Base-by-base conservation (phyloP, 768 basidiomycete species). In the Amanita jacksonii region DNA sequence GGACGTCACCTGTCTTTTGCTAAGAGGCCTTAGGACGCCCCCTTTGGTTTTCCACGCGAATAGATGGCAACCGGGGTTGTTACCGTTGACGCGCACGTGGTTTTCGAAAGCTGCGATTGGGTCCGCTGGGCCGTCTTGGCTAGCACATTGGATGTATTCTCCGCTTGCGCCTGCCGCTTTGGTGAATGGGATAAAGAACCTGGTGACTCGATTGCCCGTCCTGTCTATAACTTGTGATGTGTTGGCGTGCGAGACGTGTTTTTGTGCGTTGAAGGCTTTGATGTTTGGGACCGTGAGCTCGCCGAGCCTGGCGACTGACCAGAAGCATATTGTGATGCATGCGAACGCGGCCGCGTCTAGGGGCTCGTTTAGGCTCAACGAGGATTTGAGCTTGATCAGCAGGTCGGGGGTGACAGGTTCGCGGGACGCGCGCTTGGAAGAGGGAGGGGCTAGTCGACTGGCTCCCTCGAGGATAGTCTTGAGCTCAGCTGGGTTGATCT, bases 261-360 rank as follows among this genome's bases (percentile, higher is more conserved):
- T 19, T 6, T 5, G 18, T 0, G 57, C 53, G 30, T 52, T 18
- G 28, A 62, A 64, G 3, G 37, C 18, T 4, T 15, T 31, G 3
- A 30, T 41, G 0, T 58, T 31, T 5, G 37, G 41, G 3, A 62
- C 41, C 0, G 55, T 62, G 30, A 63, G 54, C 31, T 65, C n/a
- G n/a, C n/a, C n/a, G n/a, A n/a, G n/a, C n/a, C n/a, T n/a, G n/a
- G n/a, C n/a, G n/a, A n/a, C n/a, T n/a, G n/a, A n/a, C n/a, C n/a
- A n/a, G n/a, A n/a, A n/a, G n/a, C n/a, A n/a, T n/a, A n/a, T n/a
- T n/a, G n/a, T n/a, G n/a, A n/a, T n/a, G n/a, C n/a, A n/a, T n/a
- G n/a, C n/a, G n/a, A n/a, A n/a, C n/a, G n/a, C 47, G 0, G 65
- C 55, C 0, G 57, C 55, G n/a, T 64, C 49, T 1, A 61, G 41